Conservation (phyloP, 2,329 filamentous ascomycete species). For the Colletotrichum shisoi region DNA sequence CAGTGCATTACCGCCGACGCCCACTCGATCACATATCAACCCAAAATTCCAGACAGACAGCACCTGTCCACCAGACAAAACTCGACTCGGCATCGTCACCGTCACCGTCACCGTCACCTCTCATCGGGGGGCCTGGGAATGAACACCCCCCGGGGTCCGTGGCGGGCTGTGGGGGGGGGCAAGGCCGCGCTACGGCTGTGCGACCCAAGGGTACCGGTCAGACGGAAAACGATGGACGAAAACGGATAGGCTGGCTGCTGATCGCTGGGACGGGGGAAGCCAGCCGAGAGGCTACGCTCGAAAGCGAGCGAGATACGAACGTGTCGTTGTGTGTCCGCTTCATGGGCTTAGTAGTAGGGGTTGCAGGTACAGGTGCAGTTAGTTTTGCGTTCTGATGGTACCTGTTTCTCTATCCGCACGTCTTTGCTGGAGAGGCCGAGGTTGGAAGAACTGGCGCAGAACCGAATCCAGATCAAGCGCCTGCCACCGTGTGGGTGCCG, state of each 20-base stretch:
- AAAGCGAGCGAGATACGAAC: no score
- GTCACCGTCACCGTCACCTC: conserved; percentile 1
- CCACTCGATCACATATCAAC: not conserved
- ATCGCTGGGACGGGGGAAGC: conserved; percentile 30
- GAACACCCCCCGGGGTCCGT: conserved; percentile 40
- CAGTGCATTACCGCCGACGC: not conserved
- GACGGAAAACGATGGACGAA: conserved; percentile 39
- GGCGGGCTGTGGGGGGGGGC: conserved; percentile 41
- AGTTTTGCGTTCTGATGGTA: no score
- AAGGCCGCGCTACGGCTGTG: conserved; percentile 39
- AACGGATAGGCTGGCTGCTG: conserved; percentile 33
- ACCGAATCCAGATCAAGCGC: not conserved
- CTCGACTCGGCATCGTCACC: not conserved
- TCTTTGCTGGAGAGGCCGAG: not conserved
- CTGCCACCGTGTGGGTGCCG: not conserved
- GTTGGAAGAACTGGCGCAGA: not conserved
- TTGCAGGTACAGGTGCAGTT: no score
- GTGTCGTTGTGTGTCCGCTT: no score
- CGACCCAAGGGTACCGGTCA: conserved; percentile 42
- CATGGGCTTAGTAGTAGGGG: no score
- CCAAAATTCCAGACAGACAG: not conserved
- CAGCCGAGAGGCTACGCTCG: not conserved
- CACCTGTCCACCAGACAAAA: conserved; percentile 3
- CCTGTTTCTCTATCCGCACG: not conserved
- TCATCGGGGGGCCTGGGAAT: conserved; percentile 3